Base-by-base conservation (phyloP, 1,139 yeast genomes). In the Wickerhamomyces sp. region DNA sequence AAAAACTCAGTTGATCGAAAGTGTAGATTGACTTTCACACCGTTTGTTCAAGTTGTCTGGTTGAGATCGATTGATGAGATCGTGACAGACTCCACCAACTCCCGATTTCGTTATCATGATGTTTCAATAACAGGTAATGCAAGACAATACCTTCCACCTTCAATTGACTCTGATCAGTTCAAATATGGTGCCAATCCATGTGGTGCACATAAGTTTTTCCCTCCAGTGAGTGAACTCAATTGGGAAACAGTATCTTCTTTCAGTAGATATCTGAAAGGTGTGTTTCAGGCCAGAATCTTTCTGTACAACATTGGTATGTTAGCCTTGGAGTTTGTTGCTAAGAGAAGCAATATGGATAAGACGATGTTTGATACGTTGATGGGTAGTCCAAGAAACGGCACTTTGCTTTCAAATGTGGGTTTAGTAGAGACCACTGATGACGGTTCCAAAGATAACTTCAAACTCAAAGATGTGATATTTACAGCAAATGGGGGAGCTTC, bases 371-470 rank as follows among this genome's bases (percentile, higher is more conserved):
- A 33, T 10, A 26, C 34, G 8, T 30, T 30, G 8, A 27, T 45
- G 10, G 42, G 41, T 12, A 23, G 21, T 4, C 22, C 18, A 10
- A 37, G 50, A 31, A 29, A 34, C 2, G 46, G 46, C 6, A 23
- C 44, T 6, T 19, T 39, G 19, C 26, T 45, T 31, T 48, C 52
- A 6, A 48, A 48, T 27, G 13, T 48, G n/a, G 52, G 52, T 2
- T 17, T 37, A 2, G 13, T 42, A 6, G 15, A 22, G 5, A 14
- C 23, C 10, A 14, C 18, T 17, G 15, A 13, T 20, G 15, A 15
- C 3, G 18, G 30, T 12, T 41, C 25, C 16, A 26, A 36, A 17
- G 16, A 26, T 2, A 23, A 32, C n/a, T 41, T 25, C 16, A 26
- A 36, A 17, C 28, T 47, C 8, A 36, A 40, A 15, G 49, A 46